Evolutionary conservation across 768 basidiomycete species (phyloP).

Genomic region (Tulasnella sp.): DNA sequence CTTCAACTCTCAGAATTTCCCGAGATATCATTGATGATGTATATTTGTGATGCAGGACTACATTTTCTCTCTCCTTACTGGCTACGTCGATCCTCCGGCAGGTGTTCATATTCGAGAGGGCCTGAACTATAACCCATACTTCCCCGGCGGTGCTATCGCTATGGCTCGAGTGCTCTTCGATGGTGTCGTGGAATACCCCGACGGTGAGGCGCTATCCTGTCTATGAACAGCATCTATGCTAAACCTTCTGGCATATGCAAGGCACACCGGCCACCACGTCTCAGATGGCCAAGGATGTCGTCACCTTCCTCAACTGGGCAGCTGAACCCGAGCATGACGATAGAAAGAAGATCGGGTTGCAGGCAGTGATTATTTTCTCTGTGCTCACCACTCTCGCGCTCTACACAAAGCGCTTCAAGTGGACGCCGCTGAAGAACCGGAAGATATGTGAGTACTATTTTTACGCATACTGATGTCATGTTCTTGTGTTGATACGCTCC

Average conservation of each 20-base stretch:
- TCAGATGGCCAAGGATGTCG: slow-evolving; percentile 99
- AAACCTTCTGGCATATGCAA: slow-evolving; percentile 24
- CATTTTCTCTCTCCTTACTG: slow-evolving; percentile 91
- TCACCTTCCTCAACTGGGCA: slow-evolving; percentile 91
- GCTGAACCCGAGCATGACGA: slow-evolving; percentile 97
- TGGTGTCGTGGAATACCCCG: slow-evolving; percentile 91
- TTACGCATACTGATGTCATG: not conserved
- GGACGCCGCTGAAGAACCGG: slow-evolving; percentile 83
- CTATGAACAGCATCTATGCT: not conserved
- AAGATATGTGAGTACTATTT: slow-evolving; percentile 59
- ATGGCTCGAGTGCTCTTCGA: slow-evolving; percentile 98
- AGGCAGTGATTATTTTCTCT: slow-evolving; percentile 91
- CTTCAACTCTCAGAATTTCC: not conserved
- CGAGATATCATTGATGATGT: not conserved
- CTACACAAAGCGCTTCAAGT: slow-evolving; percentile 94
- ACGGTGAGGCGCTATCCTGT: slow-evolving; percentile 45
- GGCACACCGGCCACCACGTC: slow-evolving; percentile 93
- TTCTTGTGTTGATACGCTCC: slow-evolving; percentile 12
- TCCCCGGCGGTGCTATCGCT: slow-evolving; percentile 96
- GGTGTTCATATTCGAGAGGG: slow-evolving; percentile 91
- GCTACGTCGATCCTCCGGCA: slow-evolving; percentile 92
- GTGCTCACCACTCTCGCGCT: slow-evolving; percentile 67
- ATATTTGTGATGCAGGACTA: slow-evolving; percentile 59
- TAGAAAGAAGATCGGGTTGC: slow-evolving; percentile 92
- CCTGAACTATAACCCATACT: slow-evolving; percentile 98